These are phyloP conservation scores for Dicorynia guianensis DNA, from an alignment of 306 rosid genomes.

Conservation along the genomic window DNA sequence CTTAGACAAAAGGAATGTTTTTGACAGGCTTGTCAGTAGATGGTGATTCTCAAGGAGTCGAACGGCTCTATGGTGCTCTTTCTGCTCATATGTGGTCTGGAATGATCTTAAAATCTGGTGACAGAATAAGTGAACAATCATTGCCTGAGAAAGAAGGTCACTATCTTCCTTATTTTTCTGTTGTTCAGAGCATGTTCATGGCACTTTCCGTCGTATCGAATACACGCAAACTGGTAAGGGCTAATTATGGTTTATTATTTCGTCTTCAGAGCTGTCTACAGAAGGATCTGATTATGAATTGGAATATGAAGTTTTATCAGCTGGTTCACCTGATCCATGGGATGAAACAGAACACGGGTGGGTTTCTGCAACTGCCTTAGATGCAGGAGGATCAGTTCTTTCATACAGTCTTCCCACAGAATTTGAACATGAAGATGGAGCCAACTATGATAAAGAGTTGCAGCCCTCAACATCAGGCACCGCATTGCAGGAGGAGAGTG, in stretches of 20 bases:
- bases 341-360: constrained; percentile 69
- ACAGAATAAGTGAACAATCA: constrained; percentile 68
- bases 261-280: constrained; percentile 68
- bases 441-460: constrained; percentile 36
- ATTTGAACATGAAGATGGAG: constrained; percentile 41
- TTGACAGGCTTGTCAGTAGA: constrained; percentile 78
- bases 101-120: constrained; percentile 86
- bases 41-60: constrained; percentile 92
- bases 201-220: background rate
- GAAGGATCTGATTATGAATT: constrained; percentile 89
- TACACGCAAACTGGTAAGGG: background rate
- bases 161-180: constrained; percentile 1
- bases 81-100: constrained; percentile 98
- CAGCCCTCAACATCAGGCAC: constrained; percentile 54
- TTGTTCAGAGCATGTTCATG: constrained; percentile 19
- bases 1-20: constrained; percentile 28
- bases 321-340: constrained; percentile 75
- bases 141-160: constrained; percentile 76
- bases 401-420: constrained; percentile 34
- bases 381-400: constrained; percentile 46
- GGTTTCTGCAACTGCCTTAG: constrained; percentile 62
- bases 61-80: constrained; percentile 86
- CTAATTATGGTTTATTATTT: constrained; percentile 41
- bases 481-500: constrained; percentile 41
- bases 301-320: constrained; percentile 76